Base-by-base conservation (phyloP, 108 stramenopile genomes). In the Cyclostephanos tholiformis region DNA sequence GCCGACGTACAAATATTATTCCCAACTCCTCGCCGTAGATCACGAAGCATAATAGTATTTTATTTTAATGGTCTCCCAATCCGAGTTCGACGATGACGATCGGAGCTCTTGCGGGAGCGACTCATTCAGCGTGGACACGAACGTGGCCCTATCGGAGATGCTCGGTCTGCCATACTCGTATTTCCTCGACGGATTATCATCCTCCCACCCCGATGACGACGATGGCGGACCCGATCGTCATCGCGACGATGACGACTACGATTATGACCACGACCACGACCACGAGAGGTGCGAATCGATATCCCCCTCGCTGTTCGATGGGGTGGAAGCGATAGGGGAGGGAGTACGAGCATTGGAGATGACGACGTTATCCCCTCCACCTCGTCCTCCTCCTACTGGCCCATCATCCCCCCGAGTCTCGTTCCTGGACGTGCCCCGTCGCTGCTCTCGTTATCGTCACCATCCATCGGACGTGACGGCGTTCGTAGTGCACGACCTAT, bases 361-460 rank as follows among this genome's bases (percentile, higher is more conserved):
- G 41, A 7, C 41, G 12, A 12, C 8, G 8, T 41, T 9, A 7
- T 41, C 41, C 11, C 12, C 41, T 7, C 44, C 44, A 0, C 44
- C 44, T 67, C 11, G 1, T 51, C 25, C 19, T 50, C 27, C 46
- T 11, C 72, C n/a, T n/a, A n/a, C n/a, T n/a, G n/a, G n/a, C n/a
- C n/a, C n/a, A n/a, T n/a, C n/a, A n/a, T n/a, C n/a, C n/a, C n/a
- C 72, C 71, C 26, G 35, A 22, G 67, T 78, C 17, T 60, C 65
- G 27, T 43, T 4, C n/a, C 39, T 82, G 4, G 36, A 51, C 9
- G 68, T 81, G 6, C 83, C 83, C 16, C 55, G 67, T 0, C 67
- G 68, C 20, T 86, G 86, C 29, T 89, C 88, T 2, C 72, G 88
- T 29, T 75, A 87, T 49, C 63, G 74, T 32, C 76, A 87, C 63